These are phyloP conservation scores for Aspergillus asperescens DNA, from an alignment of 495 filamentous ascomycete genomes.

Conservation along the genomic window DNA sequence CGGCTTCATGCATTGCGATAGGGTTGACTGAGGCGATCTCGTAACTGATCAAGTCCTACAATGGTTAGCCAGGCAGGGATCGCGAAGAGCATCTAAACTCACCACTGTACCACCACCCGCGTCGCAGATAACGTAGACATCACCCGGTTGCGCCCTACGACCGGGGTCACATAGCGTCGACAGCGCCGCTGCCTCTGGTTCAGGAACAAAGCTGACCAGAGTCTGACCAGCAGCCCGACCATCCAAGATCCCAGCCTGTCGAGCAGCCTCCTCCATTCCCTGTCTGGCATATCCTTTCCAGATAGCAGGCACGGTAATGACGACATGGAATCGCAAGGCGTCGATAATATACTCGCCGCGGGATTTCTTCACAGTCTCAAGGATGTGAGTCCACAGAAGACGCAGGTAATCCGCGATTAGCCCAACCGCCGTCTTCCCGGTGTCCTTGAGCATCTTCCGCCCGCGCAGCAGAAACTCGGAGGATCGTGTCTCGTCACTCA, in stretches of 20 bases:
- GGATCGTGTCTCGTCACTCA: background rate
- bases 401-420: slow-evolving; percentile 7
- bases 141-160: background rate
- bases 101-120: slow-evolving; percentile 10
- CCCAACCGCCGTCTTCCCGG: slow-evolving; percentile 2
- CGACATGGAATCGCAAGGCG: slow-evolving; percentile 6
- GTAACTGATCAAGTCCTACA: slow-evolving; percentile 11
- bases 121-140: slow-evolving; percentile 12
- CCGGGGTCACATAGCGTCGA: slow-evolving; percentile 11
- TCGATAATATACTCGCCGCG: slow-evolving; percentile 9
- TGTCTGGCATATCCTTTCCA: slow-evolving; percentile 11
- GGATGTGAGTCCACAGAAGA: slow-evolving; percentile 1
- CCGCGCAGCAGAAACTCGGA: slow-evolving; percentile 5
- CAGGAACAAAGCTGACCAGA: slow-evolving; percentile 6
- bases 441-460: slow-evolving; percentile 10
- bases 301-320: slow-evolving; percentile 9
- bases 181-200: slow-evolving; percentile 6
- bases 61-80: background rate
- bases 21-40: background rate
- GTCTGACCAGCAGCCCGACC: slow-evolving; percentile 5
- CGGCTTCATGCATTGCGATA: slow-evolving; percentile 10
- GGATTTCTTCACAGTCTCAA: slow-evolving; percentile 3
- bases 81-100: background rate
- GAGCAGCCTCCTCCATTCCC: slow-evolving; percentile 9
- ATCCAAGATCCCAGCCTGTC: slow-evolving; percentile 2